phyloP scores from a whole-genome alignment of 345 rosid species.

The Murraya paniculata region DNA sequence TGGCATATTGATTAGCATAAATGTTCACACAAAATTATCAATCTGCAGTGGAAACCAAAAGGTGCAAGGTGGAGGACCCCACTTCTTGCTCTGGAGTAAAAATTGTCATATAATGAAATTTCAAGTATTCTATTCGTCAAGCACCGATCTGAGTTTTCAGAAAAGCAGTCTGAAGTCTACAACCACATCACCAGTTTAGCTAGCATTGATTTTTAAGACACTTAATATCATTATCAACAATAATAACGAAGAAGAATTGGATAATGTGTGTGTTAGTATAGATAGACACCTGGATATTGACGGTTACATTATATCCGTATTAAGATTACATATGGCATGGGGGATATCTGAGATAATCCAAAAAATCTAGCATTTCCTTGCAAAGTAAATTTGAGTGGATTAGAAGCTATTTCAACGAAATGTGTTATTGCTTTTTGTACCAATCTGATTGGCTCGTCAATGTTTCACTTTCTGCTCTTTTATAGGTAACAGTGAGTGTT shows the following conservation, averaged over 20 bases:
- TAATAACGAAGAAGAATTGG: not conserved
- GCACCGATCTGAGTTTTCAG: not conserved
- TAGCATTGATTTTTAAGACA: not conserved
- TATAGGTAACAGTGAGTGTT: not conserved
- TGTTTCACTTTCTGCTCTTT: not conserved
- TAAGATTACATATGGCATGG: not conserved
- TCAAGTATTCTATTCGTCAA: not conserved
- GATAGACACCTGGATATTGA: not conserved
- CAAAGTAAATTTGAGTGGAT: not conserved
- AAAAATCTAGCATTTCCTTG: not conserved
- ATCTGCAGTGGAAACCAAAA: not conserved
- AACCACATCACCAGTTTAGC: not conserved
- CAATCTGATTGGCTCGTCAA: not conserved
- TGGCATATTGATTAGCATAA: not conserved
- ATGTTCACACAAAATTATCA: not conserved
- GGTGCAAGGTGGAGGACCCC: not conserved
- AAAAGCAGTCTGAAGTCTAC: not conserved
- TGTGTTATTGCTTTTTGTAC: not conserved
- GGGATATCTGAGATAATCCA: not conserved
- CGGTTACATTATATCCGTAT: not conserved
- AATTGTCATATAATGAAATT: not conserved
- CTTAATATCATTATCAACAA: not conserved
- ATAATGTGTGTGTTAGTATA: not conserved
- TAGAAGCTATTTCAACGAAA: not conserved
- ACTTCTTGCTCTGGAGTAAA: not conserved